Percentiles rank a stretch among this genome's conserved stretches.
phyloP scores from a whole-genome alignment of 1,284 basidiomycete genomes.

The Ceratobasidium sp. region DNA sequence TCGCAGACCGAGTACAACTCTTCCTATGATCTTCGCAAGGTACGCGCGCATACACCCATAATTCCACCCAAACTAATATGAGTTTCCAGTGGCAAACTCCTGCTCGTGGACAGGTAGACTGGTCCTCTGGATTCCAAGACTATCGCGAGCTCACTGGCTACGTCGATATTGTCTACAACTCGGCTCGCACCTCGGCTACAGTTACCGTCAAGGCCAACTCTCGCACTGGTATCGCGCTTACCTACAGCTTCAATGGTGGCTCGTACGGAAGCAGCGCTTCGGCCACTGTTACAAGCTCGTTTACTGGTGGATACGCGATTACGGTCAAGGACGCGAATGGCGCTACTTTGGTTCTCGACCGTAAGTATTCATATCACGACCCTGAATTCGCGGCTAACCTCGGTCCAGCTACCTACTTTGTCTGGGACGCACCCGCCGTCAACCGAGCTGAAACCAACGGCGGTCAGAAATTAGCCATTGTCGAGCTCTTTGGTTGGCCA shows the following conservation, averaged over 20 bases:
- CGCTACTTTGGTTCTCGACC: slow-evolving; percentile 11
- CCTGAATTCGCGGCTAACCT: neutral
- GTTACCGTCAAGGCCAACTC: slow-evolving; percentile 34
- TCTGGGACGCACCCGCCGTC: slow-evolving; percentile 27
- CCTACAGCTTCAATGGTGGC: slow-evolving; percentile 31
- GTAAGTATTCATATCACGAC: neutral
- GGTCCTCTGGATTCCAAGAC: slow-evolving; percentile 34
- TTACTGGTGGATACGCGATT: slow-evolving; percentile 28
- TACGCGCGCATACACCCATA: neutral
- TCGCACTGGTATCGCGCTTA: slow-evolving; percentile 15
- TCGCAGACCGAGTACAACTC: slow-evolving; percentile 18
- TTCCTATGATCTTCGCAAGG: slow-evolving; percentile 22
- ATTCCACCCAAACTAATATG: neutral
- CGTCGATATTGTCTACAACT: slow-evolving; percentile 32
- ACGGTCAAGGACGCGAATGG: slow-evolving; percentile 27
- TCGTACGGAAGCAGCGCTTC: slow-evolving; percentile 10
- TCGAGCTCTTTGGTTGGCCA: slow-evolving; percentile 32
- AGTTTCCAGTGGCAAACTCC: slow-evolving; percentile 32
- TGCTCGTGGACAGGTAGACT: slow-evolving; percentile 1
- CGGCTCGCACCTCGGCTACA: slow-evolving; percentile 29
- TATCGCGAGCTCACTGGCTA: slow-evolving; percentile 36
- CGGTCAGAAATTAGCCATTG: slow-evolving; percentile 29
- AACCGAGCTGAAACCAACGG: slow-evolving; percentile 26
- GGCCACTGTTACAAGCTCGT: slow-evolving; percentile 29
- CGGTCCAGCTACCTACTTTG: slow-evolving; percentile 18